These are phyloP conservation scores for Starmerella kuoi DNA, from an alignment of 805 yeast species.

Conservation along the genomic window DNA sequence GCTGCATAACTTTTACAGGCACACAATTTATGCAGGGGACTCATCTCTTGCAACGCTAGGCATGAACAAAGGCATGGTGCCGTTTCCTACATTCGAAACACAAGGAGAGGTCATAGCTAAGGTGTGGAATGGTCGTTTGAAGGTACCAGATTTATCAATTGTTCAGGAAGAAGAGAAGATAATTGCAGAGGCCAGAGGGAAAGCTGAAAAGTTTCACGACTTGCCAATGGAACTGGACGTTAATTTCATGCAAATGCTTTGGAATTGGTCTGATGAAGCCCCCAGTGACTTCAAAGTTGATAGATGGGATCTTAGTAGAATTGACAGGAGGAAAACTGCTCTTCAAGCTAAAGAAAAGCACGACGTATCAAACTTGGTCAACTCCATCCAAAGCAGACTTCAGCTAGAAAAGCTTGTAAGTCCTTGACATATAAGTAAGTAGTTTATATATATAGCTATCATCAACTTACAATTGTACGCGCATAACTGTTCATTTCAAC, in stretches of 20 bases:
- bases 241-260: slow-evolving; percentile 38
- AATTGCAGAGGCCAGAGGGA: slow-evolving; percentile 35
- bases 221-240: slow-evolving; percentile 45
- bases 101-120: slow-evolving; percentile 58
- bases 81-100: slow-evolving; percentile 32
- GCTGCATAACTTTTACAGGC: slow-evolving; percentile 46
- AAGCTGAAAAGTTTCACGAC: slow-evolving; percentile 40
- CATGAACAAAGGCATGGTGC: slow-evolving; percentile 29
- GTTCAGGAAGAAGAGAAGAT: slow-evolving; percentile 36
- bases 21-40: slow-evolving; percentile 43
- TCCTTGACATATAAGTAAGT: no score
- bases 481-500: no score
- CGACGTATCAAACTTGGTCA: not conserved
- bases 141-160: slow-evolving; percentile 36
- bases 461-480: no score
- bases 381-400: no score
- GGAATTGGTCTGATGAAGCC: slow-evolving; percentile 27
- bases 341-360: slow-evolving; percentile 5
- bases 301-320: slow-evolving; percentile 37
- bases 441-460: no score
- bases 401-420: no score
- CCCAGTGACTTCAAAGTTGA: slow-evolving; percentile 37
- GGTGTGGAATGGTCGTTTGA: slow-evolving; percentile 45
- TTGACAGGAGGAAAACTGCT: slow-evolving; percentile 8
- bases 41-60: slow-evolving; percentile 56